Conservation (phyloP, 2,329 filamentous ascomycete genomes). For the Pseudocercospora macadamiae region DNA sequence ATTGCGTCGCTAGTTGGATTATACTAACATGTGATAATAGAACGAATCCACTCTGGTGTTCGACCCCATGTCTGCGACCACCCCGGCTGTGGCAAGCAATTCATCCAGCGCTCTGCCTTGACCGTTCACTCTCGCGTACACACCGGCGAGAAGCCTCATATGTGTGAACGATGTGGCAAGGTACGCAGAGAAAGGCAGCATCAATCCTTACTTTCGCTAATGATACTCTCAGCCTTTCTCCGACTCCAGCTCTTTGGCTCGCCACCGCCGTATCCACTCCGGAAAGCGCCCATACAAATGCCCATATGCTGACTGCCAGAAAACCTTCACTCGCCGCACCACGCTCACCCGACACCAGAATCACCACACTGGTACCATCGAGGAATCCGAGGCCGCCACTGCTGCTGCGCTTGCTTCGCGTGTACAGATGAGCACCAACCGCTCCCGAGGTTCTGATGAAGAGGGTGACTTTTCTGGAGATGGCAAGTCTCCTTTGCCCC, state of each 20-base stretch:
- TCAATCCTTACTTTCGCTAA: too few species aligned
- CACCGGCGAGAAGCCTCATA: slow-evolving; percentile 97
- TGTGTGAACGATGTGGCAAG: slow-evolving; percentile 96
- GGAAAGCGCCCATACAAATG: slow-evolving; percentile 97
- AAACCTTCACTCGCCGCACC: slow-evolving; percentile 95
- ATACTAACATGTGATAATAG: slow-evolving; percentile 52
- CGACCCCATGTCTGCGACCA: slow-evolving; percentile 92
- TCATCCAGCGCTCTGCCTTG: slow-evolving; percentile 93
- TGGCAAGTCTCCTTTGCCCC: slow-evolving; percentile 74
- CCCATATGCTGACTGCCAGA: slow-evolving; percentile 95
- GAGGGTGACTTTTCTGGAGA: slow-evolving; percentile 66
- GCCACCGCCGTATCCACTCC: slow-evolving; percentile 92
- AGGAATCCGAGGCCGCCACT: slow-evolving; percentile 87
- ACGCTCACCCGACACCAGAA: slow-evolving; percentile 95
- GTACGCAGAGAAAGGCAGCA: slow-evolving; percentile 54
- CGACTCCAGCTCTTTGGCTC: slow-evolving; percentile 89
- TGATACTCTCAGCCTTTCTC: slow-evolving; percentile 74
- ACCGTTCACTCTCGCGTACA: slow-evolving; percentile 95
- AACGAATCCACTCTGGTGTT: slow-evolving; percentile 91
- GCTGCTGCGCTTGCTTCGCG: slow-evolving; percentile 76
- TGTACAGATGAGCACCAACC: slow-evolving; percentile 46
- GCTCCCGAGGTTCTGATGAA: slow-evolving; percentile 67
- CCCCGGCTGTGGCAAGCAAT: slow-evolving; percentile 87
- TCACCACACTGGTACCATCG: slow-evolving; percentile 91
- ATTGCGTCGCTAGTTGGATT: slow-evolving; percentile 14